A percentile compares a stretch with the other conserved stretches of the same genome.
These are phyloP conservation scores for Colletotrichum scovillei DNA, from an alignment of 2,329 filamentous ascomycete species.

Conservation along the genomic window DNA sequence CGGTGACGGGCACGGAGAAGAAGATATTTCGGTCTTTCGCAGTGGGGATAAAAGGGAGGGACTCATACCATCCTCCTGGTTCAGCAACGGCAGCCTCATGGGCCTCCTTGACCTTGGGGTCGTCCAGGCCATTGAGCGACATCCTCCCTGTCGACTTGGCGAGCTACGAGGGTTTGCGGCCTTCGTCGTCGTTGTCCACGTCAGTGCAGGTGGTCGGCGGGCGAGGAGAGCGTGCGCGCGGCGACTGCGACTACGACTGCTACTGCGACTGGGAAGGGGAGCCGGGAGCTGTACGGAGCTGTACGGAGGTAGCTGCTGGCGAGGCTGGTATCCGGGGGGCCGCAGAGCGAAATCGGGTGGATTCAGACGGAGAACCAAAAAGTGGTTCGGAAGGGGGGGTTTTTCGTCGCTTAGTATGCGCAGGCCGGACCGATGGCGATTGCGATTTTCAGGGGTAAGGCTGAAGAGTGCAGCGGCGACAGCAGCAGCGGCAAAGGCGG, in stretches of 20 bases:
- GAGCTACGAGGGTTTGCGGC: slow-evolving; percentile 4
- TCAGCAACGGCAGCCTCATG: slow-evolving; percentile 84
- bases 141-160: slow-evolving; percentile 58
- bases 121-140: slow-evolving; percentile 97
- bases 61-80: slow-evolving; percentile 89
- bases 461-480: slow-evolving; percentile 20
- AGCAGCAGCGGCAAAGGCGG: slow-evolving; percentile 19
- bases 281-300: background rate
- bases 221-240: slow-evolving; percentile 1
- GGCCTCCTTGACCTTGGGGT: slow-evolving; percentile 82
- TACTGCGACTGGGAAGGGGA: background rate
- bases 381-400: slow-evolving; percentile 31
- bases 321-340: slow-evolving; percentile 15
- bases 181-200: slow-evolving; percentile 7
- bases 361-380: slow-evolving; percentile 25
- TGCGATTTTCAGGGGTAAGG: slow-evolving; percentile 36
- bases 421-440: slow-evolving; percentile 16
- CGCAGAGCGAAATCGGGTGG: slow-evolving; percentile 31
- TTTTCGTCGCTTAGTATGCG: slow-evolving; percentile 33
- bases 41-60: slow-evolving; percentile 33
- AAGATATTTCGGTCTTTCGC: background rate
- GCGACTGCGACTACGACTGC: background rate
- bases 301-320: background rate
- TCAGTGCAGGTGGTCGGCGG: background rate
- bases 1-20: slow-evolving; percentile 1